Evolutionary conservation across 345 rosid species (phyloP).

Genomic region (Kandelia obovata): DNA sequence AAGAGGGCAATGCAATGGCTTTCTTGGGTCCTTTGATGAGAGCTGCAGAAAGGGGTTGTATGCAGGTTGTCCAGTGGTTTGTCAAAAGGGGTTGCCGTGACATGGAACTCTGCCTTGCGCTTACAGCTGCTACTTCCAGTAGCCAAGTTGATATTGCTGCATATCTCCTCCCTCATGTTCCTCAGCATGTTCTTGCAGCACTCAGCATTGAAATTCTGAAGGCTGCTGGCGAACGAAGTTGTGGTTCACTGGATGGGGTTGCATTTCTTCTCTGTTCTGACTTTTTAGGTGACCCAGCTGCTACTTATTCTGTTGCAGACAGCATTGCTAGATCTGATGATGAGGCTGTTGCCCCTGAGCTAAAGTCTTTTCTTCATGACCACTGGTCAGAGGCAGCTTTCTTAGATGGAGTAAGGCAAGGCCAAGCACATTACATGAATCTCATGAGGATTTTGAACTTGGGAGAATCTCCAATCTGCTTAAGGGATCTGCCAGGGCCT

Average conservation of each 20-base stretch:
- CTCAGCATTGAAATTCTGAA: constrained; percentile 89
- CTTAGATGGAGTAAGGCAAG: constrained; percentile 64
- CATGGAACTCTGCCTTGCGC: constrained; percentile 95
- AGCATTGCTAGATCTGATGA: constrained; percentile 84
- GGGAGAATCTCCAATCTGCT: constrained; percentile 67
- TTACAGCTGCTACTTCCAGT: constrained; percentile 92
- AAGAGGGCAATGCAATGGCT: constrained; percentile 91
- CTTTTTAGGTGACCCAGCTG: constrained; percentile 76
- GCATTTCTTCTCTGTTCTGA: constrained; percentile 84
- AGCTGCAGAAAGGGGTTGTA: constrained; percentile 93
- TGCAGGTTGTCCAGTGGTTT: constrained; percentile 96
- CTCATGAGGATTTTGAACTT: constrained; percentile 59
- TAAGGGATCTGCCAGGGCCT: constrained; percentile 73
- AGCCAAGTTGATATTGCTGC: constrained; percentile 82
- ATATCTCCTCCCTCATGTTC: constrained; percentile 85
- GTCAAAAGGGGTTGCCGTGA: constrained; percentile 81
- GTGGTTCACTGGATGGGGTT: constrained; percentile 88
- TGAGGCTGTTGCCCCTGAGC: constrained; percentile 68
- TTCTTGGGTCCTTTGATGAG: constrained; percentile 94
- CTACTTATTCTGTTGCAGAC: constrained; percentile 82
- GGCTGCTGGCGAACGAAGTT: constrained; percentile 93
- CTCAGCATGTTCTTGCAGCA: constrained; percentile 80
- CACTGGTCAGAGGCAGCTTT: constrained; percentile 94
- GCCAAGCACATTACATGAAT: constrained; percentile 63
- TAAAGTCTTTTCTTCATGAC: constrained; percentile 62